Evolutionary conservation across 139 green algal genomes (phyloP).

Genomic region (Desmodesmus armatus): DNA sequence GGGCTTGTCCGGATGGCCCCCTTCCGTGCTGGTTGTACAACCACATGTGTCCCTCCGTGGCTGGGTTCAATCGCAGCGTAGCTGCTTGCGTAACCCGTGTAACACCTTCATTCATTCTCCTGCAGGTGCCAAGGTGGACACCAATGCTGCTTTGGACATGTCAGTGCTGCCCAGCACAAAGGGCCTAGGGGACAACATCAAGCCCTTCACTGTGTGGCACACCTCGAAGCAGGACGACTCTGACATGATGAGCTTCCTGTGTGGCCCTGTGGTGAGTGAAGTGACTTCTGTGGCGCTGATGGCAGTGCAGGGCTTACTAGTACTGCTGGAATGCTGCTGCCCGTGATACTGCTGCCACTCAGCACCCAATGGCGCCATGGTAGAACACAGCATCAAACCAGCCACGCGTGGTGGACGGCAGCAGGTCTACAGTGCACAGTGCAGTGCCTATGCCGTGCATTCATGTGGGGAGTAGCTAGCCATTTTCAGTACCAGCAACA

Average conservation of each 20-base stretch:
- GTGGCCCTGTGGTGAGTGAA: background rate
- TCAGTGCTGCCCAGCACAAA: conserved; percentile 27
- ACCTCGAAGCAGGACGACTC: background rate
- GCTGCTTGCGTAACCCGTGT: too few relatives aligned
- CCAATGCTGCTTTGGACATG: too few relatives aligned
- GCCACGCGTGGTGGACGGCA: background rate
- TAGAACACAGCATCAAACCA: background rate
- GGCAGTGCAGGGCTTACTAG: background rate
- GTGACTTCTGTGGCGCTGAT: background rate
- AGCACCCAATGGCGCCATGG: background rate
- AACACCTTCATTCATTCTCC: too few relatives aligned
- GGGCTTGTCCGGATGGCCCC: too few relatives aligned
- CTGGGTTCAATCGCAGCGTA: too few relatives aligned
- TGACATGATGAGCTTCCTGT: background rate
- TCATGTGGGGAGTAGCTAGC: background rate
- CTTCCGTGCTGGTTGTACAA: too few relatives aligned
- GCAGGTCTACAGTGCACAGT: background rate
- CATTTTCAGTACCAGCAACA: background rate
- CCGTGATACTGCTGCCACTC: background rate
- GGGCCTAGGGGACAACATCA: background rate
- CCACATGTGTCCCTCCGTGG: too few relatives aligned
- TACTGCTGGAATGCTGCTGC: background rate
- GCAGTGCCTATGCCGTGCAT: background rate
- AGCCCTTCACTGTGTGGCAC: background rate
- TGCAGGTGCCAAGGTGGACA: too few relatives aligned